These are phyloP conservation scores for Fusarium scirpi DNA, from an alignment of 2,329 filamentous ascomycete species.

Conservation along the genomic window DNA sequence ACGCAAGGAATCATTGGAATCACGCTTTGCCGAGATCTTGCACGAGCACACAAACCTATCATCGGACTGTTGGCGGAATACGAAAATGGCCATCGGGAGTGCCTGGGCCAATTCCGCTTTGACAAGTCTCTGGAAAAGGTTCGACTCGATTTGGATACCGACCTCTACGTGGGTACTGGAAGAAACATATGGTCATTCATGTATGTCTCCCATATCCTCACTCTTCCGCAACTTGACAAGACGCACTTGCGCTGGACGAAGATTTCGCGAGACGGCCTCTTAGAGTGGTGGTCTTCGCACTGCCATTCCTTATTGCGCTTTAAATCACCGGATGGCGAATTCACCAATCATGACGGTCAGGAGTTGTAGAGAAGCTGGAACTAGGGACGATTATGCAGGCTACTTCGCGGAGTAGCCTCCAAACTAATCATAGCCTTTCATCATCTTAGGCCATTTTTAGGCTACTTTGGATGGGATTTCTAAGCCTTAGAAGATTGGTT, in stretches of 20 bases:
- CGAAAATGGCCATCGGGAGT: background rate
- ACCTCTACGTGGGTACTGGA: background rate
- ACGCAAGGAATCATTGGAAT: background rate
- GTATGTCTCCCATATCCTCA: background rate
- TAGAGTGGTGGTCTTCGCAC: slow-evolving; percentile 2
- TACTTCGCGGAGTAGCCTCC: background rate
- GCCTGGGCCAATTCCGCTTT: background rate
- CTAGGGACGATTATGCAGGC: background rate
- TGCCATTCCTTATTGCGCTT: background rate
- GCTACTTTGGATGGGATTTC: rapidly evolving
- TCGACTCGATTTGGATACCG: background rate
- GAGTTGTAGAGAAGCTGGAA: too few relatives aligned
- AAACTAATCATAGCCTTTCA: background rate
- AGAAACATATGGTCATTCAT: background rate
- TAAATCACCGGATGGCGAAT: background rate
- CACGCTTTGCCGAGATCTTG: background rate
- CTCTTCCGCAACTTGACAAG: background rate
- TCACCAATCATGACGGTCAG: background rate
- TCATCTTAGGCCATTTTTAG: too few relatives aligned
- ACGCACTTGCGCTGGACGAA: background rate
- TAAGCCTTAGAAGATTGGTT: background rate
- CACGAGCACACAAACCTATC: background rate
- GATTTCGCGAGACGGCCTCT: background rate
- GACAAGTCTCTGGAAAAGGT: background rate
- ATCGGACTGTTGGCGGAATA: background rate